Evolutionary conservation across 2,329 filamentous ascomycete species (phyloP).

Genomic region (Tolypocladium ophioglossoides): DNA sequence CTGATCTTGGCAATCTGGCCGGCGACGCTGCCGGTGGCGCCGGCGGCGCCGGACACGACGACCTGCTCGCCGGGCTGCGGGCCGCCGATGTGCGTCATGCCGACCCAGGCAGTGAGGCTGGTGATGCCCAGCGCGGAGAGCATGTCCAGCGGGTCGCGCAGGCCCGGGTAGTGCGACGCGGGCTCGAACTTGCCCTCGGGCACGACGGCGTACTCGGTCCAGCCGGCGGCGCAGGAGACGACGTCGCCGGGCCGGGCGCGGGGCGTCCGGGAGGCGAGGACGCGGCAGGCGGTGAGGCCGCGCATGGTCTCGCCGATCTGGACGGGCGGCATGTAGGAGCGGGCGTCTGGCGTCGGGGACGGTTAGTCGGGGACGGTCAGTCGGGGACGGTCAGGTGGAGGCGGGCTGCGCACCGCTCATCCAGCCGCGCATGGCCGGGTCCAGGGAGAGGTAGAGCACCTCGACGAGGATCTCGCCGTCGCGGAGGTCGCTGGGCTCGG

Average conservation of each 20-base stretch:
- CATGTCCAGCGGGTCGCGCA: constrained; percentile 42
- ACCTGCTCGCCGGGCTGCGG: constrained; percentile 63
- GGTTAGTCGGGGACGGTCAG: too few relatives aligned
- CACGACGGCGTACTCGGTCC: constrained; percentile 56
- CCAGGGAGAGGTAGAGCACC: constrained; percentile 54
- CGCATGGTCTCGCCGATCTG: constrained; percentile 60
- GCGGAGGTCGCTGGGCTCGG: constrained; percentile 41
- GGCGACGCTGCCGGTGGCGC: constrained; percentile 65
- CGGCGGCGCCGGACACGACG: constrained; percentile 67
- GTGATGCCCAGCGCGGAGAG: constrained; percentile 55
- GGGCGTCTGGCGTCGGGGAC: constrained; percentile 27
- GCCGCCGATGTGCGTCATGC: constrained; percentile 57
- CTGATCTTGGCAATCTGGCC: constrained; percentile 71
- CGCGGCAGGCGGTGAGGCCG: constrained; percentile 46
- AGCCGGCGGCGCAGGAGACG: constrained; percentile 46
- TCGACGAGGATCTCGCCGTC: constrained; percentile 55
- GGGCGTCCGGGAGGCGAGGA: constrained; percentile 48
- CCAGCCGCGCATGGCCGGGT: constrained; percentile 70
- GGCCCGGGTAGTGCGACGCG: constrained; percentile 26
- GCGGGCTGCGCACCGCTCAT: constrained; percentile 39
- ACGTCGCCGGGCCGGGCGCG: constrained; percentile 46
- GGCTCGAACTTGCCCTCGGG: constrained; percentile 37
- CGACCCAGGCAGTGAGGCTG: constrained; percentile 67
- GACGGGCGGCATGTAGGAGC: constrained; percentile 58
- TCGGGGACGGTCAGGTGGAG: too few relatives aligned